Percentiles rank a stretch among this genome's conserved stretches.
These are phyloP conservation scores for Penicillium bialowiezense DNA, from an alignment of 495 filamentous ascomycete genomes.

Conservation along the genomic window DNA sequence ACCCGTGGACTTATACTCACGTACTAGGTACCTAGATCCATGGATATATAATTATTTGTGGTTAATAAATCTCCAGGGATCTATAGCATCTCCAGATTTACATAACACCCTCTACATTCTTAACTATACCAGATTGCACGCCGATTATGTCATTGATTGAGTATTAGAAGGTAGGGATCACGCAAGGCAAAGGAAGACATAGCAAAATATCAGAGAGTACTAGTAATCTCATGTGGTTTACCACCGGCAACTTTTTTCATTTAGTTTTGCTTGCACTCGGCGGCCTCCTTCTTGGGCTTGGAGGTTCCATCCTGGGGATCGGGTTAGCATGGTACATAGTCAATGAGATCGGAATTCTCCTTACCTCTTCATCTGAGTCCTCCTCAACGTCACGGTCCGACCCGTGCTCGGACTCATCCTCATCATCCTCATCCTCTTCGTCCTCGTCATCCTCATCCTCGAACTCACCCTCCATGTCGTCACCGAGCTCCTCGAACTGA, in stretches of 20 bases:
- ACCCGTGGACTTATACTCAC: no score
- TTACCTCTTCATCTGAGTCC: slow-evolving; percentile 93
- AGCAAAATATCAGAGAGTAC: slow-evolving; percentile 29
- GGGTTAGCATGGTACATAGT: slow-evolving; percentile 24
- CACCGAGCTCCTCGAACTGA: slow-evolving; percentile 92
- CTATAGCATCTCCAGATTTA: no score
- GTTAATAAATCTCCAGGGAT: no score
- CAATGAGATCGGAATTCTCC: slow-evolving; percentile 14
- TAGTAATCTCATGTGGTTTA: slow-evolving; percentile 24
- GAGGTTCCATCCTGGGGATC: slow-evolving; percentile 75
- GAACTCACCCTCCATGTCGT: slow-evolving; percentile 78
- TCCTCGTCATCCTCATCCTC: slow-evolving; percentile 93
- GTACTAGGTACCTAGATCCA: no score
- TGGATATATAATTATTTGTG: no score
- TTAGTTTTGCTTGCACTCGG: slow-evolving; percentile 99
- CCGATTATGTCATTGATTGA: slow-evolving; percentile 34
- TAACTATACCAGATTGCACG: slow-evolving; percentile 14
- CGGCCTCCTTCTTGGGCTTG: slow-evolving; percentile 98
- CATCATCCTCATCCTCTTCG: slow-evolving; percentile 79
- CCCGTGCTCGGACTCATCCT: slow-evolving; percentile 70
- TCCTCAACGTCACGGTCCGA: slow-evolving; percentile 52
- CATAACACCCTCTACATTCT: no score
- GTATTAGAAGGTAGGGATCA: slow-evolving; percentile 32
- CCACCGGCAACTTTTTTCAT: slow-evolving; percentile 15
- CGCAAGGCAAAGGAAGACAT: slow-evolving; percentile 30